These are phyloP conservation scores for Neurospora pannonica DNA, from an alignment of 495 filamentous ascomycete species.

Conservation along the genomic window DNA sequence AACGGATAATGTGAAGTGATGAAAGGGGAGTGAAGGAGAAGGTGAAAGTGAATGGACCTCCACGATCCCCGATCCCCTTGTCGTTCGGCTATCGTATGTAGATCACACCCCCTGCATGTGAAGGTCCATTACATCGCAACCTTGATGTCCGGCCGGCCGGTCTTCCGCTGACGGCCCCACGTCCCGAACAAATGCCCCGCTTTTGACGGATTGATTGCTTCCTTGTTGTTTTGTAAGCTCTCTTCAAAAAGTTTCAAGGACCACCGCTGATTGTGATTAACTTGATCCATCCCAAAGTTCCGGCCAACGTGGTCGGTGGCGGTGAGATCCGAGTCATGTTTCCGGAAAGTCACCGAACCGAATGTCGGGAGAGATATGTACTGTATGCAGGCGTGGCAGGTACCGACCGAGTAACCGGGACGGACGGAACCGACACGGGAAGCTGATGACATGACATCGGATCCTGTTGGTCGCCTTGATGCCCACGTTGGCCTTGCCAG, in stretches of 20 bases:
- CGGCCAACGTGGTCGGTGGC: background rate
- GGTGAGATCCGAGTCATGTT: background rate
- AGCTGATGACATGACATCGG: background rate
- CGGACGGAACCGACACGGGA: too few species aligned
- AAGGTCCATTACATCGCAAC: background rate
- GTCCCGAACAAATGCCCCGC: background rate
- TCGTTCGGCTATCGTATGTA: background rate
- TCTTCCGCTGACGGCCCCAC: background rate
- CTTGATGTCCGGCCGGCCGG: too few species aligned
- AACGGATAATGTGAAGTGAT: background rate
- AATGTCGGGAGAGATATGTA: background rate
- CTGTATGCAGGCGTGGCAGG: too few species aligned
- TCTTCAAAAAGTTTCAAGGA: background rate
- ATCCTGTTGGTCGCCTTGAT: background rate
- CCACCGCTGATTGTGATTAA: too few species aligned
- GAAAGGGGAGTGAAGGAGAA: background rate
- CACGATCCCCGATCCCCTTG: too few species aligned
- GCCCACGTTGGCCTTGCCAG: background rate
- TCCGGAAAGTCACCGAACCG: background rate
- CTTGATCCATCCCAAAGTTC: background rate
- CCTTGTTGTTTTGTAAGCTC: background rate
- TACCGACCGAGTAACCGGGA: background rate
- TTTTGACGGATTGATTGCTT: background rate
- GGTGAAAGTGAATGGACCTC: background rate
- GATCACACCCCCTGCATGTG: background rate